These are phyloP conservation scores for Talaromyces adpressus DNA, from an alignment of 495 filamentous ascomycete species.

Conservation along the genomic window DNA sequence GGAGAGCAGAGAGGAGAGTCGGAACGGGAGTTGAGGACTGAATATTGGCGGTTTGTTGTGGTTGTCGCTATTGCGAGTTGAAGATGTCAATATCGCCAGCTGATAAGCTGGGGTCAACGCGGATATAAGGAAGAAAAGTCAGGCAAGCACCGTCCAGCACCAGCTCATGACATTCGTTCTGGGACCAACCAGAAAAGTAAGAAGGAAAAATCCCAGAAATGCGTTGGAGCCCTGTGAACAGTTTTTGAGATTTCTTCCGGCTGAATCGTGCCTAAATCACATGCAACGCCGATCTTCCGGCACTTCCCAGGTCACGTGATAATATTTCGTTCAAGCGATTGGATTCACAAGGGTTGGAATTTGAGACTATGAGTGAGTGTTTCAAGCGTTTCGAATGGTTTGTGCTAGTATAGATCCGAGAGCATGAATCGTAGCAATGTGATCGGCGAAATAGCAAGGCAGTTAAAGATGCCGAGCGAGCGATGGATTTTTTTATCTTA, in stretches of 20 bases:
- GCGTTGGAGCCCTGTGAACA: neutral
- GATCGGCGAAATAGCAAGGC: neutral
- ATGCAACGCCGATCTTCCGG: conserved; percentile 3
- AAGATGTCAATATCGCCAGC: neutral
- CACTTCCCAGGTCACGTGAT: conserved; percentile 7
- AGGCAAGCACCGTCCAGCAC: neutral
- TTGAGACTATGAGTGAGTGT: neutral
- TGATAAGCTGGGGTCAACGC: neutral
- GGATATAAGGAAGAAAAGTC: neutral
- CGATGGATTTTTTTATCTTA: conserved; percentile 6
- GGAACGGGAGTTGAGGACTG: conserved; percentile 20
- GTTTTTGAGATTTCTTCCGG: neutral
- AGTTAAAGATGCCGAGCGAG: neutral
- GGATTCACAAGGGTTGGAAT: neutral
- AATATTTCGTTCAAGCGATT: neutral
- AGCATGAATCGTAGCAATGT: neutral
- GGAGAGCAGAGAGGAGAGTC: conserved; percentile 2
- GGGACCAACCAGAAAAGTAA: neutral
- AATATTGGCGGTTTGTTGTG: conserved; percentile 36
- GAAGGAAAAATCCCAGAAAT: neutral
- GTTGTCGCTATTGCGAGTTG: conserved; percentile 26
- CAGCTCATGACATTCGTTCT: neutral
- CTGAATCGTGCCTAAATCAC: conserved; percentile 6
- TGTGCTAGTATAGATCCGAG: neutral
- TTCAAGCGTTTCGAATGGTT: neutral